Base-by-base conservation (phyloP, 1,284 basidiomycete genomes). In the Puccinia horiana region DNA sequence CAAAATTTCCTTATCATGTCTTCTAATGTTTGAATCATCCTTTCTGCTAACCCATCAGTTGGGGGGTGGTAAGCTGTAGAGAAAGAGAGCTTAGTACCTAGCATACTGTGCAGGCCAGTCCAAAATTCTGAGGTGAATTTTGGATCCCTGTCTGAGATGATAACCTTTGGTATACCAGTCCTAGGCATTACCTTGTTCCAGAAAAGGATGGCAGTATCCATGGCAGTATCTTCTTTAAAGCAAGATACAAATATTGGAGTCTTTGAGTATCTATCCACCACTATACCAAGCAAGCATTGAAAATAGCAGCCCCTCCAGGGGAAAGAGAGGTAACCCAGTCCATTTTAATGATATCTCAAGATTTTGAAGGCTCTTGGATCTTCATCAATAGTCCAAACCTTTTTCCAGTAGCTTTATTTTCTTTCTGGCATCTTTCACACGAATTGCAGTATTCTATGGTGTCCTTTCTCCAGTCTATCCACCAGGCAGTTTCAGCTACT, bases 131-230 rank as follows among this genome's bases (percentile, higher is more conserved):
- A n/a, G n/a, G n/a, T n/a, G 61, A 23, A 42, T 14, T n/a, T n/a
- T n/a, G n/a, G n/a, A n/a, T n/a, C n/a, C n/a, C n/a, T n/a, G n/a
- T n/a, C n/a, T n/a, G n/a, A 32, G 9, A 76, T 76, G 29, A 76
- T 76, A 23, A 76, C 61, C 8, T 26, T 32, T 29, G 54, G 54
- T 35, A 76, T 35, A 37, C 74, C 40, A 37, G 54, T 40, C 16
- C 47, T 11, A 14, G 74, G 32, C 6, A 76, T 35, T 1, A 76
- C 47, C 42, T 54, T 76, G 20, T 76, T 58, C 74, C 74, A 76
- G 18, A 76, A 61, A 1, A 76, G 32, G 6, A 61, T 23, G 16
- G 54, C 49, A 37, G 26, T 61, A 32, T 76, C 49, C 74, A 76
- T 76, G 8, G 74, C 74, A 37, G 74, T 12, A 16, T 37, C 49